These are phyloP conservation scores for Cladosporium halotolerans DNA, from an alignment of 2,329 filamentous ascomycete genomes.

Conservation along the genomic window DNA sequence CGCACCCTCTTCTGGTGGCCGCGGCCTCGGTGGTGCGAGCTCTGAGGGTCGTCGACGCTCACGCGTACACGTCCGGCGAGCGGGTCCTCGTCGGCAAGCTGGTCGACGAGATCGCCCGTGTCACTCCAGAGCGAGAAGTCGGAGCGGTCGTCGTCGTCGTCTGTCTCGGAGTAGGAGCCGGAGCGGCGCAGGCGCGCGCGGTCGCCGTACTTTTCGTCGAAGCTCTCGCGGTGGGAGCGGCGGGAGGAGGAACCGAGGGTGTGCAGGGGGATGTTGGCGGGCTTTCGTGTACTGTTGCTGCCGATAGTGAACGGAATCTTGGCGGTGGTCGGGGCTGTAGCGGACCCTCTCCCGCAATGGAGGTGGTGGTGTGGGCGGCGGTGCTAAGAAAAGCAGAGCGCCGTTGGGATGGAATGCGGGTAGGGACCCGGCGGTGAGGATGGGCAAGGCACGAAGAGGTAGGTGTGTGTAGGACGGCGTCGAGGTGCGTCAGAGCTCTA, in stretches of 20 bases:
- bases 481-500: slow-evolving; percentile 1
- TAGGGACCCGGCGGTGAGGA: slow-evolving; percentile 10
- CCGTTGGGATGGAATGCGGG: slow-evolving; percentile 10
- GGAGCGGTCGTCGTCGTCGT: slow-evolving; percentile 41
- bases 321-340: slow-evolving; percentile 54
- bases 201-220: slow-evolving; percentile 46
- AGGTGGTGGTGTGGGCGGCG: slow-evolving; percentile 4
- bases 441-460: neutral
- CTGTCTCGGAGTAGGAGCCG: slow-evolving; percentile 19
- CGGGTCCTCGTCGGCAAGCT: slow-evolving; percentile 76
- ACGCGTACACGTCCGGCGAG: slow-evolving; percentile 63
- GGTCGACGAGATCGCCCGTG: slow-evolving; percentile 90
- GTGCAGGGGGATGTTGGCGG: slow-evolving; percentile 83
- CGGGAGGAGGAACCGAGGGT: slow-evolving; percentile 52
- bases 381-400: slow-evolving; percentile 10
- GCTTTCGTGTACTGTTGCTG: slow-evolving; percentile 56
- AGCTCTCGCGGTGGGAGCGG: slow-evolving; percentile 35
- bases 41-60: slow-evolving; percentile 56
- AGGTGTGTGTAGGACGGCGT: neutral
- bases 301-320: slow-evolving; percentile 63
- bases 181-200: slow-evolving; percentile 40
- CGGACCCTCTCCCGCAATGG: slow-evolving; percentile 12
- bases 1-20: slow-evolving; percentile 14
- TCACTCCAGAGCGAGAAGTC: slow-evolving; percentile 85
- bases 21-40: slow-evolving; percentile 11